Evolutionary conservation across 1,284 basidiomycete genomes (phyloP).

Genomic region (Ceratobasidium sp.): DNA sequence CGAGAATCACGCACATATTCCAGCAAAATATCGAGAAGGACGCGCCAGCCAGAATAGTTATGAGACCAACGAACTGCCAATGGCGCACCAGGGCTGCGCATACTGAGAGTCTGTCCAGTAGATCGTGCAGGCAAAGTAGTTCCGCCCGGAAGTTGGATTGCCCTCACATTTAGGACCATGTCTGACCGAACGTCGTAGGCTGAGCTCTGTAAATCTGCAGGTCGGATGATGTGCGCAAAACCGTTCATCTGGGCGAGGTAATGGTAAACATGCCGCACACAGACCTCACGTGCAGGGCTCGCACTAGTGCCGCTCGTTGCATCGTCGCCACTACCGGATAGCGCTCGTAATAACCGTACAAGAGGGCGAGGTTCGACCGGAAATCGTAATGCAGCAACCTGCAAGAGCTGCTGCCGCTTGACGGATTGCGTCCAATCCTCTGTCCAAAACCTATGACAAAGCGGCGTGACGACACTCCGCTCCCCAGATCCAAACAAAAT

Average conservation of each 20-base stretch:
- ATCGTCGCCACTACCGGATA: constrained; percentile 69
- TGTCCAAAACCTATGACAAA: constrained; percentile 81
- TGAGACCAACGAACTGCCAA: constrained; percentile 85
- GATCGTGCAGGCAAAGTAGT: constrained; percentile 73
- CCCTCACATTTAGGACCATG: constrained; percentile 71
- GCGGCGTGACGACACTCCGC: constrained; percentile 68
- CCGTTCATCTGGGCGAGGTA: constrained; percentile 78
- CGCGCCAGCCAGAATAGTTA: constrained; percentile 82
- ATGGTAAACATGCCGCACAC: constrained; percentile 74
- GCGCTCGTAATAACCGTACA: constrained; percentile 75
- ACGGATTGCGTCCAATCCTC: constrained; percentile 69
- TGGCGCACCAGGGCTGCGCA: constrained; percentile 69
- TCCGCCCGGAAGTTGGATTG: constrained; percentile 79
- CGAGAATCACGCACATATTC: constrained; percentile 64
- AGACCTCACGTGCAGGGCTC: constrained; percentile 53
- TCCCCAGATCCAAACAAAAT: constrained; percentile 83
- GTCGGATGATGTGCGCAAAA: constrained; percentile 75
- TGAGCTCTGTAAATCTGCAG: constrained; percentile 64
- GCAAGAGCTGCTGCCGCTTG: constrained; percentile 77
- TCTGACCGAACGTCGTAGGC: constrained; percentile 74
- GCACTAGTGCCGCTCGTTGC: constrained; percentile 55
- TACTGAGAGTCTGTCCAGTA: constrained; percentile 70
- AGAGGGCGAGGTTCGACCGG: constrained; percentile 80
- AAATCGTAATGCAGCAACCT: constrained; percentile 81
- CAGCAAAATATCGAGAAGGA: constrained; percentile 79